Base-by-base conservation (phyloP, 2,329 filamentous ascomycete species). In the Lachnellula subtilissima region DNA sequence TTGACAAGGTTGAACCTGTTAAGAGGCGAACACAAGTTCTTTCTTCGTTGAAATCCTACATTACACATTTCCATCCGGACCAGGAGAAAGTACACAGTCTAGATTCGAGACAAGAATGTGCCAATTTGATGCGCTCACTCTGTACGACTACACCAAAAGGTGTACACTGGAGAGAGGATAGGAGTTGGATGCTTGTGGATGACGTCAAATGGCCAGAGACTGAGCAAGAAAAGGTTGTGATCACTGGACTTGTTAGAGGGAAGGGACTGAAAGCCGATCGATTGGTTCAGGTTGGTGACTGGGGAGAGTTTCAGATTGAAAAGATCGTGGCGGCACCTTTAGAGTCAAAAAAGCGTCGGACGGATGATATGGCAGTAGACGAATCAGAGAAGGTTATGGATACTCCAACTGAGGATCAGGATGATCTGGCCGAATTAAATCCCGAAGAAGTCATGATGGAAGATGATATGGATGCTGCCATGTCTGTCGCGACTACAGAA, bases 171-270 rank as follows among this genome's bases (percentile, higher is more conserved):
- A 84, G 94, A 65, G 94, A 99, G 52, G 91, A 96, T 62, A 83
- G 94, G 64, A 96, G 91, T 66, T 99, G 94, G 89, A 90, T 99
- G 87, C 76, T 96, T 55, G 84, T 93, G 4, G 94, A 99, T 62
- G 82, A 92, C 28, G 78, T 96, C 52, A 75, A 82, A 64, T 96
- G 91, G 80, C 80, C 83, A 11, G 78, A 82, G 28, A 77, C 74
- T 4, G 78, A 79, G 11, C 76, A 79, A 1, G 79, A 82, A n/a
- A 76, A 85, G 43, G 88, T 90, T 8, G 76, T 92, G 7, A 70
- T 99, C 43, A 95, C 90, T 0, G 94, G 94, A 63, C 83, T 94
- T 3, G 85, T 97, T 28, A 82, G 94, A 67, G 94, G 94, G 36
- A 89, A 85, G 68, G 87, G 88, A 8, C 72, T 99, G 52, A 97